Evolutionary conservation across 2,329 filamentous ascomycete species (phyloP).

Genomic region (Plenodomus biglobosus): DNA sequence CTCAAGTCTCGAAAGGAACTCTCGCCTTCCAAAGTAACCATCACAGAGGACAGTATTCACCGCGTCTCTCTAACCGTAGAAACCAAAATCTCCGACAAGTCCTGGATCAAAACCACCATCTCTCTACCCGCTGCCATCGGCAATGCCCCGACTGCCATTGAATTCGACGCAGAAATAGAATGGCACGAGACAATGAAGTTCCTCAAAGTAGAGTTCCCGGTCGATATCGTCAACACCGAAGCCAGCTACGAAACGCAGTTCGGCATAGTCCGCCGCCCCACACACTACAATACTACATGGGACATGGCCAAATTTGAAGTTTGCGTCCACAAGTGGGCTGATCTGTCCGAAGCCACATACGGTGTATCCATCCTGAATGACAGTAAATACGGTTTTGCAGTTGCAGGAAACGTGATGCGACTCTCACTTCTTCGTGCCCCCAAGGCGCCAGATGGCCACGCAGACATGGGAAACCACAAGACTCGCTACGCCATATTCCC

Average conservation of each 20-base stretch:
- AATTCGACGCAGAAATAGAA: constrained; percentile 83
- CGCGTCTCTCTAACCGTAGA: constrained; percentile 80
- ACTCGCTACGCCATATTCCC: constrained; percentile 92
- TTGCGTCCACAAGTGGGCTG: constrained; percentile 92
- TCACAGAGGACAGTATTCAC: constrained; percentile 71
- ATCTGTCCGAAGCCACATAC: constrained; percentile 83
- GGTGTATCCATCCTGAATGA: constrained; percentile 94
- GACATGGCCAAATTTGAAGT: constrained; percentile 99
- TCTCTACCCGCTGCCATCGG: constrained; percentile 71
- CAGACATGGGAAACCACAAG: constrained; percentile 86
- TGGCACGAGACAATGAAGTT: constrained; percentile 98
- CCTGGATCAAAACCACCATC: constrained; percentile 83
- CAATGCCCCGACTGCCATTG: constrained; percentile 68
- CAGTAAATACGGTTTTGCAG: constrained; percentile 94
- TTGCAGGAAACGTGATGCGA: constrained; percentile 84
- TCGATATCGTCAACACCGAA: constrained; percentile 86
- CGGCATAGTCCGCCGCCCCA: constrained; percentile 83
- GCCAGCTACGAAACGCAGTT: constrained; percentile 95
- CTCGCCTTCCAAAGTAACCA: constrained; percentile 64
- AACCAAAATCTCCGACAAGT: constrained; percentile 83
- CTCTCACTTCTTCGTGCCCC: constrained; percentile 82
- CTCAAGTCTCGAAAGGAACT: constrained; percentile 83
- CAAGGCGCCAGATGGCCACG: constrained; percentile 89
- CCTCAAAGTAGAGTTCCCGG: constrained; percentile 97
- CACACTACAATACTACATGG: constrained; percentile 97